These are phyloP conservation scores for Retiboletus flavoniger DNA, from an alignment of 1,284 basidiomycete species.

Conservation along the genomic window DNA sequence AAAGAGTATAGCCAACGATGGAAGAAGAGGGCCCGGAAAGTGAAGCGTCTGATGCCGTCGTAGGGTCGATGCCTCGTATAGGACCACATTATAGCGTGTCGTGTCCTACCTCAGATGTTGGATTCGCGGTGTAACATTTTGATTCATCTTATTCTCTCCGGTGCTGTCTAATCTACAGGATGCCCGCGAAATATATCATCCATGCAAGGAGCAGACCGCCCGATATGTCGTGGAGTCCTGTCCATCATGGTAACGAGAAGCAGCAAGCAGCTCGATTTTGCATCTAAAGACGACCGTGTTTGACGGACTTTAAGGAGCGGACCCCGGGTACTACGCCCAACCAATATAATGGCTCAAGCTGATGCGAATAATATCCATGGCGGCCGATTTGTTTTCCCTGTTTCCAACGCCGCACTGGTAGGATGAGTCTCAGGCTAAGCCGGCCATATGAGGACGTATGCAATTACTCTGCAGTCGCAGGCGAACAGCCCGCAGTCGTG, in stretches of 20 bases:
- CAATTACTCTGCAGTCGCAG: neutral
- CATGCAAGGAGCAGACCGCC: neutral
- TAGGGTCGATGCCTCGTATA: constrained; percentile 8
- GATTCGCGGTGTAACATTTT: constrained; percentile 14
- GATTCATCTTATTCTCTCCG: constrained; percentile 7
- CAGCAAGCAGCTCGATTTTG: neutral
- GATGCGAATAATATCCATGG: constrained; percentile 5
- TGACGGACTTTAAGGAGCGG: constrained; percentile 31
- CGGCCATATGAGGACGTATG: constrained; percentile 8
- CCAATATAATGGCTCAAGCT: neutral
- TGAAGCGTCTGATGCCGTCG: constrained; percentile 15
- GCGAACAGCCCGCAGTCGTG: neutral
- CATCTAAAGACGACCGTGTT: constrained; percentile 6
- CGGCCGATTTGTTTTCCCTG: constrained; percentile 1
- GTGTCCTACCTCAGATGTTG: constrained; percentile 17
- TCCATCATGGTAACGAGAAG: constrained; percentile 4
- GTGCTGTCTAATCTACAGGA: constrained; percentile 18
- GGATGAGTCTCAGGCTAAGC: constrained; percentile 4
- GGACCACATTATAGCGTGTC: constrained; percentile 2
- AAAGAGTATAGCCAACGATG: constrained; percentile 60
- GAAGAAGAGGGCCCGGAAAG: constrained; percentile 22
- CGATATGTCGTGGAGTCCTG: neutral
- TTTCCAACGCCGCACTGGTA: neutral
- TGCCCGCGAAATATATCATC: neutral
- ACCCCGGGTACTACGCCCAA: constrained; percentile 37